phyloP scores from a whole-genome alignment of 176 grass and related monocot genomes.

The Carex scoparia region DNA sequence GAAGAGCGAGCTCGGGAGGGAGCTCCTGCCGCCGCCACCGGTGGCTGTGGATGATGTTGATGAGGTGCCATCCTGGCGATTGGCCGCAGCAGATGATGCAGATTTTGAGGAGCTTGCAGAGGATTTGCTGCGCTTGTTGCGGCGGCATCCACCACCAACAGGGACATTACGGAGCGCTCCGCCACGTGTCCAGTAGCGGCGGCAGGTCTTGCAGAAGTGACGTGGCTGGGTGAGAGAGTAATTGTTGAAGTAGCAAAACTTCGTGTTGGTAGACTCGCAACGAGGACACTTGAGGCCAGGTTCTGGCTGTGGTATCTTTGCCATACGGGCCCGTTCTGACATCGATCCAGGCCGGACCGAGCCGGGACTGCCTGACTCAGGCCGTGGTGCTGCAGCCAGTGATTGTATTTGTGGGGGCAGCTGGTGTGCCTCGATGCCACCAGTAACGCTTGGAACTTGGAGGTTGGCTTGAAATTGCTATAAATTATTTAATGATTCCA shows the following conservation, averaged over 20 bases:
- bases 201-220: conserved; percentile 98
- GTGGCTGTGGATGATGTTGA: conserved; percentile 46
- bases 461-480: conserved; percentile 50
- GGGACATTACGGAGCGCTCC: conserved; percentile 80
- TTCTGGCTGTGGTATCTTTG: conserved; percentile 69
- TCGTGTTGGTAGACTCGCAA: conserved; percentile 92
- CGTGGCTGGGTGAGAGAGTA: conserved; percentile 95
- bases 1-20: conserved; percentile 7
- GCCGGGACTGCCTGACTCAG: neutral
- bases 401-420: neutral
- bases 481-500: conserved; percentile 38
- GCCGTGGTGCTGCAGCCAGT: neutral
- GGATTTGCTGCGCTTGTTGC: conserved; percentile 88
- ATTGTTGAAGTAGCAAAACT: conserved; percentile 99
- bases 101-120: conserved; percentile 48
- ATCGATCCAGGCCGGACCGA: conserved; percentile 45
- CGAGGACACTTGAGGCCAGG: conserved; percentile 88
- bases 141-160: conserved; percentile 80
- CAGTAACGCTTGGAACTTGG: conserved; percentile 3
- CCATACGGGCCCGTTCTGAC: conserved; percentile 60
- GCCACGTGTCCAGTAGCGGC: conserved; percentile 89
- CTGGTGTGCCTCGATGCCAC: conserved; percentile 6
- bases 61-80: conserved; percentile 23
- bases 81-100: conserved; percentile 30
- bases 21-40: conserved; percentile 11